Percentiles rank a stretch among this genome's conserved stretches.
phyloP scores from a whole-genome alignment of 768 basidiomycete genomes.

The Tylopilus balloui region DNA sequence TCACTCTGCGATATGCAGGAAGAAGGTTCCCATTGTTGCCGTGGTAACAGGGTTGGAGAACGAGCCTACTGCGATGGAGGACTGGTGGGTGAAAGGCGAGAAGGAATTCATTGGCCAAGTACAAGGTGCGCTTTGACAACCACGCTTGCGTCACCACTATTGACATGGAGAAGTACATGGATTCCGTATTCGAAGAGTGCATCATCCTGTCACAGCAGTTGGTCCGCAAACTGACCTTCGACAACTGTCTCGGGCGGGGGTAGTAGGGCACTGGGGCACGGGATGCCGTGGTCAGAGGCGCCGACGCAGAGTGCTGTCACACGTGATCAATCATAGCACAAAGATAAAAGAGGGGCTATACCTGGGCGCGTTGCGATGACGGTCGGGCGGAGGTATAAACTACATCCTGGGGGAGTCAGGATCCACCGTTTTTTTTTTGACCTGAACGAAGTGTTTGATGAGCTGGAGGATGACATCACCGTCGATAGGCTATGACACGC shows the following conservation, averaged over 20 bases:
- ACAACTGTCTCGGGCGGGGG: conserved; percentile 38
- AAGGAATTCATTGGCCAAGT: conserved; percentile 25
- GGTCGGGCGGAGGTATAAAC: conserved; percentile 84
- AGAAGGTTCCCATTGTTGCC: conserved; percentile 29
- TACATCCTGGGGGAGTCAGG: conserved; percentile 65
- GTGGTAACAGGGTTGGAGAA: conserved; percentile 35
- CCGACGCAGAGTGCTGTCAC: conserved; percentile 56
- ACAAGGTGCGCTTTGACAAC: conserved; percentile 35
- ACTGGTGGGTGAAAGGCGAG: conserved; percentile 38
- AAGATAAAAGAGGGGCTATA: conserved; percentile 5
- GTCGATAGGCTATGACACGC: conserved; percentile 36
- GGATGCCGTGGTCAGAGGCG: conserved; percentile 73
- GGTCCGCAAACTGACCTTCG: conserved; percentile 20
- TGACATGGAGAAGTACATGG: conserved; percentile 8
- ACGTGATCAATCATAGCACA: neutral
- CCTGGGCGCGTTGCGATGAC: conserved; percentile 48
- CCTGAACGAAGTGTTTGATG: conserved; percentile 59
- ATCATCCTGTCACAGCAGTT: conserved; percentile 18
- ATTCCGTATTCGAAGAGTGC: conserved; percentile 17
- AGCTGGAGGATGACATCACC: conserved; percentile 44
- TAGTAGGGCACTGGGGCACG: conserved; percentile 61
- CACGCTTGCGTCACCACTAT: conserved; percentile 43
- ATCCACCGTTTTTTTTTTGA: conserved; percentile 84
- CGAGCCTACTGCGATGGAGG: conserved; percentile 29
- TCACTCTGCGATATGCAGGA: conserved; percentile 28